A percentile compares a stretch with the other conserved stretches of the same genome.
Conservation (phyloP, 2,329 filamentous ascomycete genomes). For the Phialophora chinensis region DNA sequence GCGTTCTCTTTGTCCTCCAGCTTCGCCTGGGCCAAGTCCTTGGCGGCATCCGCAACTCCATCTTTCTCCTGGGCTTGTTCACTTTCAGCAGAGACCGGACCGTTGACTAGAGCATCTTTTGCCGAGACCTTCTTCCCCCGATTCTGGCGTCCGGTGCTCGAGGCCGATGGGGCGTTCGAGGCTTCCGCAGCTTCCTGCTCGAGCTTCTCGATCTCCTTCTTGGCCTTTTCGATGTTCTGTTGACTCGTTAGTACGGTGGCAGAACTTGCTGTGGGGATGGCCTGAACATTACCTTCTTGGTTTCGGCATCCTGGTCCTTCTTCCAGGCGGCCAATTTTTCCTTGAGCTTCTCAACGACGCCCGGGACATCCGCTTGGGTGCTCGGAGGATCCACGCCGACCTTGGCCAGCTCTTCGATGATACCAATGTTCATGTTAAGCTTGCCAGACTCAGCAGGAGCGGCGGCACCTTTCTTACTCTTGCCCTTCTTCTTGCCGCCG, state of each 20-base stretch:
- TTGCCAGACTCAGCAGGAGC: conserved; percentile 56
- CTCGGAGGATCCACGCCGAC: conserved; percentile 88
- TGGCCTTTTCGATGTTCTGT: conserved; percentile 94
- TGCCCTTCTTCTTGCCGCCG: conserved; percentile 72
- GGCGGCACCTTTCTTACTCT: conserved; percentile 53
- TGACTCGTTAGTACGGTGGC: conserved; percentile 25
- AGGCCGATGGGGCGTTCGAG: conserved; percentile 53
- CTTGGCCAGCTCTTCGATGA: conserved; percentile 87
- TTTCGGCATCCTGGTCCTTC: conserved; percentile 85
- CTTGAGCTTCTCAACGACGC: conserved; percentile 84
- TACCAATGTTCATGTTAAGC: conserved; percentile 86
- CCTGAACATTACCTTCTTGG: conserved; percentile 74
- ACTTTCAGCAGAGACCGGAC: conserved; percentile 56
- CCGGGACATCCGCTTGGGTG: conserved; percentile 79
- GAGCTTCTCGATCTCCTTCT: conserved; percentile 90
- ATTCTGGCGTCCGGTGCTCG: conserved; percentile 53
- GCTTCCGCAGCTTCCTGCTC: conserved; percentile 72
- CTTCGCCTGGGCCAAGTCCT: conserved; percentile 65
- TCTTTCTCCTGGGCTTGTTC: conserved; percentile 64
- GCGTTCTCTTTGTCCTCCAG: conserved; percentile 58
- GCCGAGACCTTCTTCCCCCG: conserved; percentile 60
- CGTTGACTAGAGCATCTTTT: conserved; percentile 60
- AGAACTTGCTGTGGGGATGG: not conserved
- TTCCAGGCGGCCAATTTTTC: conserved; percentile 93
- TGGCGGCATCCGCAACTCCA: conserved; percentile 62